Evolutionary conservation across 306 rosid species (phyloP), one percentile per base, ranked within the genome.

Genomic region (Trifolium subterraneum): DNA sequence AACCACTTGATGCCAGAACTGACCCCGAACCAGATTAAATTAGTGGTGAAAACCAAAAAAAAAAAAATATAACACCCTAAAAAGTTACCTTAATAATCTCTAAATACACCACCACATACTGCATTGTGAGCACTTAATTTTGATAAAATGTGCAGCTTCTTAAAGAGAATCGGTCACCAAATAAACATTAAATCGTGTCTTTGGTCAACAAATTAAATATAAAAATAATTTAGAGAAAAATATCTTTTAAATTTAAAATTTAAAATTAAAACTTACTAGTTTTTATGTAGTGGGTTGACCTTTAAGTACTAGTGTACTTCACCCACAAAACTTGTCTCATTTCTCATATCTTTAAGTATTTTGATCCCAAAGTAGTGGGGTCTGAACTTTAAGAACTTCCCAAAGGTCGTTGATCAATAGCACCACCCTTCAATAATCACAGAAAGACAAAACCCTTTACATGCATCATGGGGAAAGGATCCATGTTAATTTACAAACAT

Each of bases 311-410:
- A 18, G 23, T 20, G 76, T 88, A 81, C 92, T 86, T 59, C 36
- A 77, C 75, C 94, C 89, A 72, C 75, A 83, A 85, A 87, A 85
- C 88, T 79, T 79, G 80, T 83, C 94, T 85, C 87, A 82, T 81
- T 81, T 84, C 73, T 80, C 73, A 35, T 79, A 82, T 89, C 80
- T 86, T 89, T n/a, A n/a, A n/a, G 86, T 89, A 55, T 83, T 83
- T 85, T 70, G 64, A 16, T 41, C 75, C 82, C 68, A 83, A 48
- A 82, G 74, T 35, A 64, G 92, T 88, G 92, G 92, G 90, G 88
- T 84, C 86, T 84, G n/a, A 18, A 56, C 70, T 79, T 82, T 70
- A 82, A 78, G 55, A 79, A 69, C 84, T 80, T 81, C 55, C 55
- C 81, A 88, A 85, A 83, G 79, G 86, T 67, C 84, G 68, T 70